A percentile compares a stretch with the other conserved stretches of the same genome.
These are phyloP conservation scores for Scleroderma bovista DNA, from an alignment of 768 basidiomycete genomes.

Conservation along the genomic window DNA sequence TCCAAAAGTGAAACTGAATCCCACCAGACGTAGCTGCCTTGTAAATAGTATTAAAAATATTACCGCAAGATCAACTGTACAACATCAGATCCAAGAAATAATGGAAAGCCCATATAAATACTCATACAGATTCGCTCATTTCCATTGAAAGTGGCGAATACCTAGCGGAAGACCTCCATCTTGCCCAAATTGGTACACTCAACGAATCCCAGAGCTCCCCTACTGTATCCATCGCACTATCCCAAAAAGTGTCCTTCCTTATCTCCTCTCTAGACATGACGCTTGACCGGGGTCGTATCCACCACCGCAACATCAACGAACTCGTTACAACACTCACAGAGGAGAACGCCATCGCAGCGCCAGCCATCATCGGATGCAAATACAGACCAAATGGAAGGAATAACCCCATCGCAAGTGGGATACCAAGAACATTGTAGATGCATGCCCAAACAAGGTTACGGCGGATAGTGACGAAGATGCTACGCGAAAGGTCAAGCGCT, in stretches of 20 bases:
- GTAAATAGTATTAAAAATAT: no score
- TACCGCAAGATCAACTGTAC: no score
- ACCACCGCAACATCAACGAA: constrained; percentile 80
- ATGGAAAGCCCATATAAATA: background rate
- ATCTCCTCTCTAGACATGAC: constrained; percentile 59
- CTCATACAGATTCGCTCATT: constrained; percentile 37
- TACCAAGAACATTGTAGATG: constrained; percentile 87
- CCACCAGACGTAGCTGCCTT: no score
- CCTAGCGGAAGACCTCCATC: constrained; percentile 36
- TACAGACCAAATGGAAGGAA: constrained; percentile 89
- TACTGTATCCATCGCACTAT: constrained; percentile 37
- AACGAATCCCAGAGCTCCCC: constrained; percentile 45
- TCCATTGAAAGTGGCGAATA: constrained; percentile 75
- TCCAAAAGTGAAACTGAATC: no score
- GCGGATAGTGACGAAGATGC: constrained; percentile 85
- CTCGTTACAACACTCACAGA: constrained; percentile 93
- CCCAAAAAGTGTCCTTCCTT: constrained; percentile 33
- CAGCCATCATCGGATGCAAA: constrained; percentile 97
- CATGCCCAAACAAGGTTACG: constrained; percentile 97
- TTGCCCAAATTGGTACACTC: constrained; percentile 35
- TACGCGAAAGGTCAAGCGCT: constrained; percentile 82
- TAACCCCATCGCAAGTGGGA: constrained; percentile 96
- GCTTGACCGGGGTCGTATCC: constrained; percentile 66
- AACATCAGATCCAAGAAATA: no score
- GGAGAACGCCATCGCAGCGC: constrained; percentile 98